A percentile compares a stretch with the other conserved stretches of the same genome.
phyloP scores from a whole-genome alignment of 306 rosid genomes.

The Neltuma alba region DNA sequence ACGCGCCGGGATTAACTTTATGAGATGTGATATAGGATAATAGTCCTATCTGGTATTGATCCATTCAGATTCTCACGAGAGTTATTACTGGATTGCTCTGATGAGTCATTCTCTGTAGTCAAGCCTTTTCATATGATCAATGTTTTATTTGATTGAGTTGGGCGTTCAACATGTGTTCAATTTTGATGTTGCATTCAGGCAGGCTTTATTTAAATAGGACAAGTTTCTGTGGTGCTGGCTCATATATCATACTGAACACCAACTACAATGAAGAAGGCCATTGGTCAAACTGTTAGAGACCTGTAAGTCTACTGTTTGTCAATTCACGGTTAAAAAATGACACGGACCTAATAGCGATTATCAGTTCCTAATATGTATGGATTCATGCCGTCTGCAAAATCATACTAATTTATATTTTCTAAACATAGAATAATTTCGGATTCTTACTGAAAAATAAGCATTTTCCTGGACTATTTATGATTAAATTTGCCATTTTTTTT shows the following conservation, averaged over 20 bases:
- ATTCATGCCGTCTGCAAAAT: not conserved
- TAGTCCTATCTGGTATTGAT: slow-evolving; percentile 24
- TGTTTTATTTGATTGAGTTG: slow-evolving; percentile 9
- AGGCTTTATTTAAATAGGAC: slow-evolving; percentile 32
- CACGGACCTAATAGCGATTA: slow-evolving; percentile 2
- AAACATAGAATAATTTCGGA: not conserved
- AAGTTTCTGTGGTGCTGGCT: slow-evolving; percentile 41
- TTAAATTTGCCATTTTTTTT: not conserved
- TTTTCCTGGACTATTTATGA: not conserved
- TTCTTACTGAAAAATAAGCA: not conserved
- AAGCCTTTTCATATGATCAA: not conserved
- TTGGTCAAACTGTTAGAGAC: slow-evolving; percentile 97
- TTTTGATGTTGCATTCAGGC: not conserved
- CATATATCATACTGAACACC: slow-evolving; percentile 38
- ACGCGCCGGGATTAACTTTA: not conserved
- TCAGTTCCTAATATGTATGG: not conserved
- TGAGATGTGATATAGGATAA: slow-evolving; percentile 10
- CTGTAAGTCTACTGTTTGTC: slow-evolving; percentile 61
- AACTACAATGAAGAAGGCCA: slow-evolving; percentile 83
- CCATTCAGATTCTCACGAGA: not conserved
- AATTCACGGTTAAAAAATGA: not conserved
- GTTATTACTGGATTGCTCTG: slow-evolving; percentile 6
- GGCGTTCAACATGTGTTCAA: not conserved
- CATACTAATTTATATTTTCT: not conserved
- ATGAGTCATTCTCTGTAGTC: not conserved